Conservation (phyloP, 768 basidiomycete genomes). For the Phylloporus scabripes region DNA sequence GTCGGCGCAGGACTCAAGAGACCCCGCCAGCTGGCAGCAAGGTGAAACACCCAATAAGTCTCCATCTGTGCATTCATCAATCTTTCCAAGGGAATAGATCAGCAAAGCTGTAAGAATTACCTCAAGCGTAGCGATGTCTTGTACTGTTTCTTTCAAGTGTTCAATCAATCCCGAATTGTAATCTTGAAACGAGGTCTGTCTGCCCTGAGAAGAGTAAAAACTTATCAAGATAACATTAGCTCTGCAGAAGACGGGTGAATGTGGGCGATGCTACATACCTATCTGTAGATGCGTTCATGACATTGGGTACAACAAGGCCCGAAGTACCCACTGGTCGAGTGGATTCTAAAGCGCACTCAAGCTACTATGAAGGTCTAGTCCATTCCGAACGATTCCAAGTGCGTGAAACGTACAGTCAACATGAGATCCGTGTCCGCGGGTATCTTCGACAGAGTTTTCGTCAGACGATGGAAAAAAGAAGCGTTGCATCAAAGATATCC, state of each 20-base stretch:
- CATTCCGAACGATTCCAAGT: background rate
- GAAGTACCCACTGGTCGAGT: conserved; percentile 39
- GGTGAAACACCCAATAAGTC: conserved; percentile 76
- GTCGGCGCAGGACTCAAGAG: conserved; percentile 18
- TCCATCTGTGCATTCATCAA: conserved; percentile 57
- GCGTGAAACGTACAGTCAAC: conserved; percentile 37
- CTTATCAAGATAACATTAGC: conserved; percentile 32
- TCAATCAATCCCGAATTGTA: conserved; percentile 61
- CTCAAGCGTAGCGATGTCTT: conserved; percentile 64
- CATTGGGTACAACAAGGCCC: conserved; percentile 35
- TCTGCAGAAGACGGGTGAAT: background rate
- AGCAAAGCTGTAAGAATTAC: conserved; percentile 31
- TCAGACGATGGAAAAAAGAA: conserved; percentile 1
- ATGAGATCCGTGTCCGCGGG: conserved; percentile 54
- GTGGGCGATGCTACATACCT: conserved; percentile 40
- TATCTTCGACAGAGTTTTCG: conserved; percentile 35
- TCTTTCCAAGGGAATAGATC: background rate
- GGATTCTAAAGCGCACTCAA: conserved; percentile 40
- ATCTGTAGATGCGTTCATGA: conserved; percentile 76
- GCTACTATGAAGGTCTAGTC: conserved; percentile 30
- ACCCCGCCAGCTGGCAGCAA: conserved; percentile 63
- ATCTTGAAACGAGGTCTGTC: conserved; percentile 77
- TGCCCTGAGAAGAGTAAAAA: conserved; percentile 84
- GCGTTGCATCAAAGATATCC: background rate
- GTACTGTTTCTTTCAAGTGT: conserved; percentile 43